Evolutionary conservation across 2,329 filamentous ascomycete species (phyloP).

Genomic region (Aureobasidium sp.): DNA sequence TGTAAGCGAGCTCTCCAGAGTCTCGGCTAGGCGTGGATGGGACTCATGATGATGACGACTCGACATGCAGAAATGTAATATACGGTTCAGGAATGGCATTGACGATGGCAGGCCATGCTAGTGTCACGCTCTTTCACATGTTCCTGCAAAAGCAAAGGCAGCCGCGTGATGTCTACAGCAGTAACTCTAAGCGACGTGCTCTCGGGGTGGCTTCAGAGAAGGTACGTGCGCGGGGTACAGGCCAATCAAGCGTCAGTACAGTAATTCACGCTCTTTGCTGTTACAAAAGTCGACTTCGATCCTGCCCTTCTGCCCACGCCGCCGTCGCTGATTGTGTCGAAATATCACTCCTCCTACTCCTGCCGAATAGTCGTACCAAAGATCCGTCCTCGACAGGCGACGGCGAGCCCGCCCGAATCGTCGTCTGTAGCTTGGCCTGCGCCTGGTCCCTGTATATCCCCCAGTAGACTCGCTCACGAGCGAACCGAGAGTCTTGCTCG

Average conservation of each 20-base stretch:
- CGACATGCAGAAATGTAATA: slow-evolving; percentile 9
- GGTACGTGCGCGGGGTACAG: background rate
- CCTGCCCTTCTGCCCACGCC: background rate
- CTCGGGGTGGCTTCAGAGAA: background rate
- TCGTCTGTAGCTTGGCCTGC: background rate
- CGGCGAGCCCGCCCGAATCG: slow-evolving; percentile 9
- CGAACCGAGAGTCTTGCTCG: background rate
- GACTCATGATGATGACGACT: background rate
- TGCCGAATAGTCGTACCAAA: background rate
- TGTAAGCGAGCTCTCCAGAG: background rate
- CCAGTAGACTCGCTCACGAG: slow-evolving; percentile 8
- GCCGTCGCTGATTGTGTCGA: slow-evolving; percentile 5
- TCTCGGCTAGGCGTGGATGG: background rate
- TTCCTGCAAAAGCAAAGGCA: background rate
- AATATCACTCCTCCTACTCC: background rate
- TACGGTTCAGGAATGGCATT: background rate
- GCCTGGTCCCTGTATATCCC: background rate
- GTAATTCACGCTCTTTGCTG: slow-evolving; percentile 1
- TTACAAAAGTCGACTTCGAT: slow-evolving; percentile 4
- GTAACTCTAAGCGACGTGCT: slow-evolving; percentile 1
- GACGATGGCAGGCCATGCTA: background rate
- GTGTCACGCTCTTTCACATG: background rate
- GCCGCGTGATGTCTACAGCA: slow-evolving; percentile 8
- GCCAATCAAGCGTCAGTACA: slow-evolving; percentile 9
- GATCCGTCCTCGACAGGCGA: slow-evolving; percentile 6